phyloP scores from a whole-genome alignment of 129 eudicot species.

The Solidago caesia region DNA sequence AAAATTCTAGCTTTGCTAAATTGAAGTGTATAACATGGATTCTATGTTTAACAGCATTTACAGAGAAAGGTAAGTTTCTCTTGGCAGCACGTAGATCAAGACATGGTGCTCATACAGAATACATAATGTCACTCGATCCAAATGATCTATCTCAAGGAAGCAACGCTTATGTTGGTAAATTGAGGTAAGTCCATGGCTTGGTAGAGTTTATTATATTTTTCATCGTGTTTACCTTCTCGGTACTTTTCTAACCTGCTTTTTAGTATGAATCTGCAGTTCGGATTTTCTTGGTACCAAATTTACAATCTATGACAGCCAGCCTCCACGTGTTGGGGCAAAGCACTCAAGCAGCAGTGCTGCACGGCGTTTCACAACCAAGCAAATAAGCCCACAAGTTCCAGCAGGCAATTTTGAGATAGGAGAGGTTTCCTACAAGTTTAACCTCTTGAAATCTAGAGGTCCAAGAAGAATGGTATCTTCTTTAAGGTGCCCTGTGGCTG shows the following conservation, averaged over 20 bases:
- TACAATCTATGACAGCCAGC: constrained; percentile 81
- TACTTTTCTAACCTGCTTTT: not conserved
- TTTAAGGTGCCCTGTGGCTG: constrained; percentile 32
- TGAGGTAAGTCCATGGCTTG: constrained; percentile 44
- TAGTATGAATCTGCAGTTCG: constrained; percentile 48
- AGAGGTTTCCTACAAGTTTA: constrained; percentile 79
- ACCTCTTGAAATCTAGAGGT: constrained; percentile 92
- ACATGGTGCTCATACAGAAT: constrained; percentile 78
- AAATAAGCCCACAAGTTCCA: constrained; percentile 91
- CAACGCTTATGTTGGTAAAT: constrained; percentile 87
- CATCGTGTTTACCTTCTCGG: not conserved
- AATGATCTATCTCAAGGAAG: constrained; percentile 90
- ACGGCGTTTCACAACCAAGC: constrained; percentile 84
- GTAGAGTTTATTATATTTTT: constrained; percentile 10
- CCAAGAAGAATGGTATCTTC: constrained; percentile 93
- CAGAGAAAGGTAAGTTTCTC: constrained; percentile 87
- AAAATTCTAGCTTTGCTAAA: not conserved
- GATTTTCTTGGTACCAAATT: constrained; percentile 96
- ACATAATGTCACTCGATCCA: constrained; percentile 84
- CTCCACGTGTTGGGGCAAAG: constrained; percentile 79
- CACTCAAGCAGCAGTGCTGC: constrained; percentile 64
- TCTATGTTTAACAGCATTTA: constrained; percentile 54
- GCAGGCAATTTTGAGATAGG: constrained; percentile 88
- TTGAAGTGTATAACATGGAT: not conserved
- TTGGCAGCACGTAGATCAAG: constrained; percentile 85